Evolutionary conservation across 2,329 filamentous ascomycete genomes (phyloP).

Genomic region (Thielaviopsis ethacetica): DNA sequence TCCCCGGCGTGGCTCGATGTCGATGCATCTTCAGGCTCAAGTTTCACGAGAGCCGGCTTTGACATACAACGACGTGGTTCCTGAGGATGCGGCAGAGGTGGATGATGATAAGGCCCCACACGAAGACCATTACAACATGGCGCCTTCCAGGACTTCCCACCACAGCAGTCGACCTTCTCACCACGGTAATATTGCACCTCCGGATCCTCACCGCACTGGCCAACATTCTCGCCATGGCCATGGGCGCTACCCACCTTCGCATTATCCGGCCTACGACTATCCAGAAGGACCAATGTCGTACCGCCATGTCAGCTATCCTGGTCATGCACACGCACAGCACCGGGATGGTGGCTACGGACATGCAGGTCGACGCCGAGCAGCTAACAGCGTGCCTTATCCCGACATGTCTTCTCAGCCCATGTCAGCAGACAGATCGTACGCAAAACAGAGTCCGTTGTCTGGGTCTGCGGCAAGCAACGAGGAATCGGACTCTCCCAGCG

Average conservation of each 20-base stretch:
- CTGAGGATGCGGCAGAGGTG: not conserved
- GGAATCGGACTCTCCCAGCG: not conserved
- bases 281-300: not conserved
- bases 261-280: not conserved
- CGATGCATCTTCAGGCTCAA: not conserved
- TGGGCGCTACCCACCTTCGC: not conserved
- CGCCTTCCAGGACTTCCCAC: no score
- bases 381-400: not conserved
- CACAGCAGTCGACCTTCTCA: no score
- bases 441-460: not conserved
- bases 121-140: no score
- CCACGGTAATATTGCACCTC: no score
- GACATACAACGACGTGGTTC: constrained; percentile 2
- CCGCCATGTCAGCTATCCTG: not conserved
- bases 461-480: not conserved
- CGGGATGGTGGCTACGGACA: not conserved
- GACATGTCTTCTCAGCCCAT: not conserved
- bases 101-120: not conserved
- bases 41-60: constrained; percentile 2
- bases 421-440: not conserved
- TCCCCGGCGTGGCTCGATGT: not conserved
- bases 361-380: not conserved
- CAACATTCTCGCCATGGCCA: not conserved
- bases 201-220: not conserved
- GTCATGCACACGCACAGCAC: not conserved